Base-by-base conservation (phyloP, 805 yeast species). In the Middelhovenomyces tepae region DNA sequence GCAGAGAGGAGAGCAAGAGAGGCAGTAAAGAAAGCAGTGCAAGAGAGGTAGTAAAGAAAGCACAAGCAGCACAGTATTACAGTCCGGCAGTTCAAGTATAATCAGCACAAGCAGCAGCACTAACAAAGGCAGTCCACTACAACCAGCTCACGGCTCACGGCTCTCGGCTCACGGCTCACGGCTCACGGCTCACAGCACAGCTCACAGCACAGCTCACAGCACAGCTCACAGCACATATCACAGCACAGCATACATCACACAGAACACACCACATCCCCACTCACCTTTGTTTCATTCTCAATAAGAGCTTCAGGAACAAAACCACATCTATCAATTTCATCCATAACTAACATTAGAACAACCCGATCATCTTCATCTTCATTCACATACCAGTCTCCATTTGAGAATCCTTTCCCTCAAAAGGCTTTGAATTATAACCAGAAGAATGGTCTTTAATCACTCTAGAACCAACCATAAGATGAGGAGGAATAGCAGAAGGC, bases 231-330 rank as follows among this genome's bases (percentile, higher is more conserved):
- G n/a, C n/a, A n/a, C n/a, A n/a, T n/a, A n/a, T n/a, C n/a, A n/a
- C n/a, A n/a, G n/a, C n/a, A n/a, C n/a, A n/a, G n/a, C n/a, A n/a
- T n/a, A n/a, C n/a, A n/a, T n/a, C n/a, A n/a, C n/a, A n/a, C n/a
- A n/a, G n/a, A n/a, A n/a, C n/a, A n/a, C n/a, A n/a, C n/a, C n/a
- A n/a, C n/a, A n/a, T n/a, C n/a, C n/a, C 6, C 7, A 41, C 53
- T 19, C 35, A 52, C 57, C 37, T 67, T 71, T 5, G 89, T 78
- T 60, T 89, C 97, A 35, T 71, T 65, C 58, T 86, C 95, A 44
- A 89, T 82, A 47, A 85, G 66, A 36, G 72, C 60, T 47, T 82
- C 94, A 7, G 97, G 98, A 40, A 89, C 82, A 52, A 89, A 83
- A 0, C 95, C 97, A 21, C 78, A 74, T 34, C 71, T 67, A 53